Base-by-base conservation (phyloP, 495 filamentous ascomycete genomes). In the Xylaria sp. region DNA sequence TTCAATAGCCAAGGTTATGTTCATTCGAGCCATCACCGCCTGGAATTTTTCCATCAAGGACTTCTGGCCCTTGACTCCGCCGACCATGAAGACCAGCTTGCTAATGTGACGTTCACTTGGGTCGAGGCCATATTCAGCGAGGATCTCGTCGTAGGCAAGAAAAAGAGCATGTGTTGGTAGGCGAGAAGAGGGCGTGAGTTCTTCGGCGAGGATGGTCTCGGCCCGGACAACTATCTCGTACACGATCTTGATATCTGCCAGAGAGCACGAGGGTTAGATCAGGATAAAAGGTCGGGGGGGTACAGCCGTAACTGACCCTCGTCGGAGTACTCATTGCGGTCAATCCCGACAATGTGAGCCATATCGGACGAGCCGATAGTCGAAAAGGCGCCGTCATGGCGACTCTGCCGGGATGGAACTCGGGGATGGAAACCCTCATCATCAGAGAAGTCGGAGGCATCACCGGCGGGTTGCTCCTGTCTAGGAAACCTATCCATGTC, bases 21-120 rank as follows among this genome's bases (percentile, higher is more conserved):
- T 90, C 83, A 91, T 84, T 65, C 85, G 82, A 44, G 84, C 84
- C 72, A 96, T 84, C 58, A 90, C 73, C 48, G 82, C 84, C 79
- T 91, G 87, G 76, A 95, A 93, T 67, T 87, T 90, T 63, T 91
- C 88, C 66, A 88, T 88, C 21, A 94, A 80, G 2, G 84, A 84
- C 52, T 73, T 76, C 12, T 77, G 48, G 26, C 70, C 55, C 61
- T 74, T 77, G 37, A 79, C 74, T 6, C 88, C 90, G 48, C 93
- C 92, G 82, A 97, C 90, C 80, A 91, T 92, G 78, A 97, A 91
- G 70, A 97, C 80, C 78, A 94, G 90, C 77, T 91, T 89, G 80
- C 93, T 85, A 75, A 93, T 93, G 65, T 89, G 85, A 74, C 88
- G 88, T 75, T 94, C 91, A 71, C 93, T 90, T 43, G 88, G 84